Conservation (phyloP, 768 basidiomycete genomes). For the Hygrocybe punicea region DNA sequence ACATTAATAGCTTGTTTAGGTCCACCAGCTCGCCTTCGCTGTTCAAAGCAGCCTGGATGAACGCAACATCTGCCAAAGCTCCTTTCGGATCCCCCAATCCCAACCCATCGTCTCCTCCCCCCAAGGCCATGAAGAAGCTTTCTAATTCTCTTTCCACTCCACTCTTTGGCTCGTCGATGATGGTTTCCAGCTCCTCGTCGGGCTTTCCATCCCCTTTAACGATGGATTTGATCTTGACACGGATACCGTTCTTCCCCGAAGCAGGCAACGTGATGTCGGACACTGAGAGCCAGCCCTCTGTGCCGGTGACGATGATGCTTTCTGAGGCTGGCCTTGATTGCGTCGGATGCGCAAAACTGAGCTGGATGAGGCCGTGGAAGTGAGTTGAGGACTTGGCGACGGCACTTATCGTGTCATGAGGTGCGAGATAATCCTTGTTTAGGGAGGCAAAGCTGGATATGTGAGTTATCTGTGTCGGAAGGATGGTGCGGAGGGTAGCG, state of each 20-base stretch:
- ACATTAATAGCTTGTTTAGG: constrained; percentile 37
- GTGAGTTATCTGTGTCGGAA: constrained; percentile 50
- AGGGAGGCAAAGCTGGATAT: constrained; percentile 66
- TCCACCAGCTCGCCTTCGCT: constrained; percentile 61
- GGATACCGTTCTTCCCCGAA: constrained; percentile 24
- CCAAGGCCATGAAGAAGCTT: constrained; percentile 57
- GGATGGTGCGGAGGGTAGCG: constrained; percentile 59
- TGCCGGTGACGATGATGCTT: constrained; percentile 56
- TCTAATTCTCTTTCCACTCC: constrained; percentile 44
- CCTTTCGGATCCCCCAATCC: constrained; percentile 51
- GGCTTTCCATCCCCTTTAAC: constrained; percentile 37
- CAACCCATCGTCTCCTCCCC: constrained; percentile 46
- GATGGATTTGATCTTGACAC: constrained; percentile 40
- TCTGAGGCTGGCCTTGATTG: constrained; percentile 37
- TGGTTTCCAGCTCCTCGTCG: constrained; percentile 42
- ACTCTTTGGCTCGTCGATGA: too few relatives aligned
- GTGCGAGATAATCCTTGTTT: constrained; percentile 67
- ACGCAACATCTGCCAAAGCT: constrained; percentile 70
- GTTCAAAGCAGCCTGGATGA: constrained; percentile 74
- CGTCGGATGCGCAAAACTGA: constrained; percentile 61
- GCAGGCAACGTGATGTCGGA: constrained; percentile 31
- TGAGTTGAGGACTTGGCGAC: constrained; percentile 48
- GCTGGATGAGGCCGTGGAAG: constrained; percentile 56
- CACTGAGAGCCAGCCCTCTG: constrained; percentile 57
- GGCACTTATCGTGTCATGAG: constrained; percentile 74